These are phyloP conservation scores for Hygrocybe punicea DNA, from an alignment of 768 basidiomycete genomes.

Conservation along the genomic window DNA sequence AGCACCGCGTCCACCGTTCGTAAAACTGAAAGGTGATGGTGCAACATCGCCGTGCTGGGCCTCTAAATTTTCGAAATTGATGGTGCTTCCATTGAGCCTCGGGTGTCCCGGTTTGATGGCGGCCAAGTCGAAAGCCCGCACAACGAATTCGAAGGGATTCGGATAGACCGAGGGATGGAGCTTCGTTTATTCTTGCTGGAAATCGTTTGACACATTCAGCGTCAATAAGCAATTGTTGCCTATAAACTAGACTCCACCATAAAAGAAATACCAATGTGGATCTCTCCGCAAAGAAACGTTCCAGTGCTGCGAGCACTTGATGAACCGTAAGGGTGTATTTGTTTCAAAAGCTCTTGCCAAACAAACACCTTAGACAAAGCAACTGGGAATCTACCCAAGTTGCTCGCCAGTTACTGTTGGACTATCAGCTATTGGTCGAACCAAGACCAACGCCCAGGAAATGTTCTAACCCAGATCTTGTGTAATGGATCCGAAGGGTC, in stretches of 20 bases:
- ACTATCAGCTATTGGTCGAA: too few species aligned
- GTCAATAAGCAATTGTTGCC: background rate
- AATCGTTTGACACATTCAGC: constrained; percentile 64
- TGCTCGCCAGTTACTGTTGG: background rate
- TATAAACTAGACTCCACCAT: background rate
- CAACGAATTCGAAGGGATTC: constrained; percentile 63
- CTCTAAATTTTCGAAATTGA: constrained; percentile 61
- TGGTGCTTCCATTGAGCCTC: constrained; percentile 63
- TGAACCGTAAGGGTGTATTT: constrained; percentile 26
- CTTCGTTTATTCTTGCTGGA: constrained; percentile 72
- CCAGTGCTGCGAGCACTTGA: constrained; percentile 82
- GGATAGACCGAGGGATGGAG: constrained; percentile 71
- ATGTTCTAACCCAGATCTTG: background rate
- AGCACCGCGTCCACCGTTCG: constrained; percentile 66
- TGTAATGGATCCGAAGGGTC: background rate
- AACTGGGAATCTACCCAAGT: too few species aligned
- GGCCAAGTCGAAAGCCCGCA: constrained; percentile 78
- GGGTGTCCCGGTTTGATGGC: constrained; percentile 88
- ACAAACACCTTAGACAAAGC: background rate
- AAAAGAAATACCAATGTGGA: constrained; percentile 66
- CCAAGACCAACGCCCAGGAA: too few species aligned
- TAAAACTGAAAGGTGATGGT: constrained; percentile 73
- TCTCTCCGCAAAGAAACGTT: constrained; percentile 87
- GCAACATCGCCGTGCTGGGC: constrained; percentile 63
- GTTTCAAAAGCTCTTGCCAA: constrained; percentile 4